phyloP scores from a whole-genome alignment of 129 eudicot genomes.

The Glebionis coronaria region DNA sequence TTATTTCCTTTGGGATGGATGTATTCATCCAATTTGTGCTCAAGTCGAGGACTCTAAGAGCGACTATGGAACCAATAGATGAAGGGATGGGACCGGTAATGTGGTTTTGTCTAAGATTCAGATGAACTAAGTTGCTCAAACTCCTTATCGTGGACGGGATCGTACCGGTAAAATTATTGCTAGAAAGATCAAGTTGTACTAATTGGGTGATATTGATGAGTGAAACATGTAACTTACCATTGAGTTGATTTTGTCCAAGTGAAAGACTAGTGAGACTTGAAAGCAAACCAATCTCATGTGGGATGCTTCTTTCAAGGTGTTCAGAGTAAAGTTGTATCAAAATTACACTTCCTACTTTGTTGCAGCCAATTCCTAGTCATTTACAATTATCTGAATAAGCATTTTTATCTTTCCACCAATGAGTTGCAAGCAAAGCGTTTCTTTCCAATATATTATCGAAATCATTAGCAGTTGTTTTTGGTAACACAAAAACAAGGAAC shows the following conservation, averaged over 20 bases:
- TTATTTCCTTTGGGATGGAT: slow-evolving; percentile 16
- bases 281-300: slow-evolving; percentile 12
- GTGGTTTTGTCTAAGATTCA: slow-evolving; percentile 15
- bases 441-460: too few relatives aligned
- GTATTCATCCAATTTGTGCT: slow-evolving; percentile 5
- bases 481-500: too few relatives aligned
- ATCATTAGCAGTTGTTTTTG: too few relatives aligned
- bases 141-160: slow-evolving; percentile 11
- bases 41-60: background rate
- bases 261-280: slow-evolving; percentile 5
- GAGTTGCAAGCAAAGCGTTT: too few relatives aligned
- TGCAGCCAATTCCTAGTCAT: slow-evolving; percentile 13
- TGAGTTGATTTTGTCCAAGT: background rate
- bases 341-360: slow-evolving; percentile 16
- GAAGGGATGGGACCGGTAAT: slow-evolving; percentile 12
- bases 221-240: slow-evolving; percentile 12
- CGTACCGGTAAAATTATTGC: slow-evolving; percentile 12
- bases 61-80: slow-evolving; percentile 6
- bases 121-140: background rate
- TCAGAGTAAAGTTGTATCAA: background rate
- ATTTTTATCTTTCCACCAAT: slow-evolving; percentile 1
- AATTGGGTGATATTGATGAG: slow-evolving; percentile 20
- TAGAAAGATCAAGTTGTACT: slow-evolving; percentile 11
- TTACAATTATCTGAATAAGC: slow-evolving; percentile 10
- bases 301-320: slow-evolving; percentile 15